Evolutionary conservation across 257 asterid genomes (phyloP), one percentile per base, ranked within the genome.

Genomic region (Echites panduratus): DNA sequence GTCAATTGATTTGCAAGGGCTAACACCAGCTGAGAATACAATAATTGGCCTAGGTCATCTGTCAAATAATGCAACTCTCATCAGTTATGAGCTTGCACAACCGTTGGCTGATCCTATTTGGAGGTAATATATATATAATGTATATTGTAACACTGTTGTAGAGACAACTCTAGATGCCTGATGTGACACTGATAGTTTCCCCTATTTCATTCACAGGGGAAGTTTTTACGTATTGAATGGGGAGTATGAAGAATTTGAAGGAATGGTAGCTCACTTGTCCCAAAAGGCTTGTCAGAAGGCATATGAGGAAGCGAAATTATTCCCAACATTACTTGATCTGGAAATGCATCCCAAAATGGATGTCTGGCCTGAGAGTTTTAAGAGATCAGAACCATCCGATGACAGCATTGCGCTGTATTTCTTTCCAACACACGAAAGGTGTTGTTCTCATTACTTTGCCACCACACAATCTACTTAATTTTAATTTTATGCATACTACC

Each of bases 341-440:
- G 92, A 87, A 85, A 85, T 91, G 89, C 78, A 83, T 74, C 90
- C 94, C 2, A 90, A 76, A 74, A 38, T 79, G 29, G 81, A 72
- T 24, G 78, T 89, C 66, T 89, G 97, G 98, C 98, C 96, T 4
- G 85, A 85, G 78, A 85, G 90, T 70, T 93, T 93, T 72, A 32
- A 53, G 77, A 82, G 9, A 26, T 66, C 80, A 49, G 75, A 70
- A 52, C 97, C 97, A 12, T 66, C 78, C 65, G 84, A 76, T 66
- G 89, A 85, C 29, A 71, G 68, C 74, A 93, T 90, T 56, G 96
- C 92, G n/a, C 88, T 90, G 57, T 93, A 87, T 82, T 89, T 93
- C 85, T 88, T 93, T 65, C 87, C 96, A 24, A 70, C 83, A 5
- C 69, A 81, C 58, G 76, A 17, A 68, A 87, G 96, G 98, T 90